These are phyloP conservation scores for Cordyceps fumosorosea DNA, from an alignment of 2,329 filamentous ascomycete genomes.

Conservation along the genomic window DNA sequence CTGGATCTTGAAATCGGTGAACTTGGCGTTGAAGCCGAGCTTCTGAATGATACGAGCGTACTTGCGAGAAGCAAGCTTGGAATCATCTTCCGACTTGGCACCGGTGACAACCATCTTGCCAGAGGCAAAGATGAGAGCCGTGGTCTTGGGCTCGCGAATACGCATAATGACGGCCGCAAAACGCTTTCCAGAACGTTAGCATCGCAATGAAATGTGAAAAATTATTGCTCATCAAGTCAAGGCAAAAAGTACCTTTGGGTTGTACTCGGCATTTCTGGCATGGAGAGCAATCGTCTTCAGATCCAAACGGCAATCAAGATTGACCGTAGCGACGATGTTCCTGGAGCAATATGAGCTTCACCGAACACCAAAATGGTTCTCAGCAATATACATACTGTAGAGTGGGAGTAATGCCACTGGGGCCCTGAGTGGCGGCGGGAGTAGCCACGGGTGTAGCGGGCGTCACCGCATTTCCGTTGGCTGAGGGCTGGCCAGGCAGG, in stretches of 20 bases:
- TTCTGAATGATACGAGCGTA: conserved; percentile 99
- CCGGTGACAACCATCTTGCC: conserved; percentile 99
- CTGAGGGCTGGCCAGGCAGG: conserved; percentile 47
- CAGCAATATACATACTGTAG: conserved; percentile 82
- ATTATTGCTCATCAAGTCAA: conserved; percentile 3
- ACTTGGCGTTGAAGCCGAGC: conserved; percentile 98
- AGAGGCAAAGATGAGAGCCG: conserved; percentile 92
- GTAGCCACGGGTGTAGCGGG: conserved; percentile 88
- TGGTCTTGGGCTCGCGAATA: conserved; percentile 98
- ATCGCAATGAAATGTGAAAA: conserved; percentile 6
- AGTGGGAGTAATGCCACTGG: conserved; percentile 85
- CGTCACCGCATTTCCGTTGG: conserved; percentile 71
- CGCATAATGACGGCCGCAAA: conserved; percentile 99
- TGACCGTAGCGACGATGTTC: conserved; percentile 99
- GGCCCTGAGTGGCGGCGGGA: conserved; percentile 72
- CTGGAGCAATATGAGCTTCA: conserved; percentile 59
- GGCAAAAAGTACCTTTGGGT: conserved; percentile 71
- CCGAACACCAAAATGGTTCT: conserved; percentile 29
- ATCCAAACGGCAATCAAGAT: conserved; percentile 93
- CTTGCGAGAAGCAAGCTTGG: conserved; percentile 92
- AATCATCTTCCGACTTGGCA: conserved; percentile 96
- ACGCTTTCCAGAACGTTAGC: conserved; percentile 55
- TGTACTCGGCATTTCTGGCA: conserved; percentile 97
- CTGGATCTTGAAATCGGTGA: conserved; percentile 99
- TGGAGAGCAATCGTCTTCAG: conserved; percentile 98